A percentile compares a stretch with the other conserved stretches of the same genome.
Evolutionary conservation across 176 grass and related monocot genomes (phyloP).

Genomic region (Avena sativa): DNA sequence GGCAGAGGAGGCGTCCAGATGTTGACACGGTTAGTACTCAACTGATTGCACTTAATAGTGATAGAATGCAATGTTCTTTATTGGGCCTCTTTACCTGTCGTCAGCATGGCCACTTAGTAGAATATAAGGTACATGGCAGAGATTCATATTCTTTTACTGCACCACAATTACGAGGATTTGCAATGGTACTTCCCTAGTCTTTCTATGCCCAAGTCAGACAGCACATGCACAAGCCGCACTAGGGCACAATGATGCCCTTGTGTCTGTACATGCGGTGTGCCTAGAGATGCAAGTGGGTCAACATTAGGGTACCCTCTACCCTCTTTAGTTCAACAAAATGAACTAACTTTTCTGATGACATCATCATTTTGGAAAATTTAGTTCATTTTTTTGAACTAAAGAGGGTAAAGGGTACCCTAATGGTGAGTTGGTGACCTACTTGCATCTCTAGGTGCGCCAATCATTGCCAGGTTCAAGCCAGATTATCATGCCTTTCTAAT

Average conservation of each 20-base stretch:
- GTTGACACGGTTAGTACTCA: constrained; percentile 76
- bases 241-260: background rate
- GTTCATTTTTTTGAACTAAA: no score
- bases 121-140: constrained; percentile 22
- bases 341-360: no score
- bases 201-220: constrained; percentile 17
- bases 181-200: constrained; percentile 18
- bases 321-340: no score
- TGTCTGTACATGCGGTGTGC: background rate
- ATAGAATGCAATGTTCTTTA: background rate
- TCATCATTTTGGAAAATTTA: no score
- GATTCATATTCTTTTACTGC: background rate
- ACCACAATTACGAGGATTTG: background rate
- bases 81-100: background rate
- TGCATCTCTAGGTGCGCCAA: background rate
- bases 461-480: constrained; percentile 1
- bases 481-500: constrained; percentile 10
- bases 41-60: background rate
- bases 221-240: background rate
- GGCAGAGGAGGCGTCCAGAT: constrained; percentile 85
- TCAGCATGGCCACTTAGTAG: constrained; percentile 18
- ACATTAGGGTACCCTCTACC: no score
- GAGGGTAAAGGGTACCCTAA: no score
- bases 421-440: no score
- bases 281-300: no score